Base-by-base conservation (phyloP, 148 eudicot genomes). In the Spergularia bocconei region DNA sequence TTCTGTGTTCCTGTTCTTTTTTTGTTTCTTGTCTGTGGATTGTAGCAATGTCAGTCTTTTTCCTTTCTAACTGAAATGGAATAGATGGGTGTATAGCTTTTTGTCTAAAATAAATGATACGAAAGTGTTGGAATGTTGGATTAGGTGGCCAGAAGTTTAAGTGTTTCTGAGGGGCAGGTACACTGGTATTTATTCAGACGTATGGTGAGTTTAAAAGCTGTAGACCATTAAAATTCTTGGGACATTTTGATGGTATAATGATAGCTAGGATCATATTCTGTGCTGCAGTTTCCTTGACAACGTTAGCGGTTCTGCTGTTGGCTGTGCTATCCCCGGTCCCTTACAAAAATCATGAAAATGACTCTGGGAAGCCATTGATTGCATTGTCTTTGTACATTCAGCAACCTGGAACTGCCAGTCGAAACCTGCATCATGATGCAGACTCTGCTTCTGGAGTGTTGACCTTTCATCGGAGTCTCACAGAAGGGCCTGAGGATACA, bases 311-410 rank as follows among this genome's bases (percentile, higher is more conserved):
- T 2, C 65, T 91, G 4, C 89, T 92, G 69, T 79, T 92, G 4
- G 87, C 96, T 66, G 13, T 84, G 4, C 75, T 86, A 77, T 87
- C 96, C 19, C 91, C 96, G 1, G 52, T 85, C 33, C 84, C 86
- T 69, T 84, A 85, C 71, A 73, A 57, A 59, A 84, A 80, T 1
- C 68, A 76, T 16, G 39, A 25, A 17, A 53, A 67, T 29, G 75
- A 67, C n/a, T n/a, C 63, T 29, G 13, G 58, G 21, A 69, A 19
- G 38, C 86, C 90, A 11, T 78, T 61, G 67, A 48, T 87, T 11
- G 78, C 91, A 38, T 72, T 92, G 4, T 90, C 98, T 14, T 76
- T 92, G 38, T 92, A 88, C 86, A 85, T 92, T 36, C 92, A 86
- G 67, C 91, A 86, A 65, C 83, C 91, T 11, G 69, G 63, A 75